A percentile compares a stretch with the other conserved stretches of the same genome.
Evolutionary conservation across 1,284 basidiomycete genomes (phyloP).

Genomic region (Ceratobasidium papillatum): DNA sequence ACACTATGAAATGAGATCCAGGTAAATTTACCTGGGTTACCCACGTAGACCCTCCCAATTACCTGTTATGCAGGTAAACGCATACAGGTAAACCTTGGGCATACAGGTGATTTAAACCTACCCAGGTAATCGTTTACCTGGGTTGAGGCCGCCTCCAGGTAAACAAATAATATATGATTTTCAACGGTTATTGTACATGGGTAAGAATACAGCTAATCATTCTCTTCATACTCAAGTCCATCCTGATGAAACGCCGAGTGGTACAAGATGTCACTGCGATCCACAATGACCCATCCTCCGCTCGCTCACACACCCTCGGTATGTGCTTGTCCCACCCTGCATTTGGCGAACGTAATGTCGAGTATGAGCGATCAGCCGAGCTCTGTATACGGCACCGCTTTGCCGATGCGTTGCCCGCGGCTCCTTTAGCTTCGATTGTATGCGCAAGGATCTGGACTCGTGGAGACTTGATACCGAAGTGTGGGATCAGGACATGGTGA

Average conservation of each 20-base stretch:
- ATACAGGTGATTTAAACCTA: too few species aligned
- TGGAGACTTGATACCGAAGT: background rate
- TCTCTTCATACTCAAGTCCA: background rate
- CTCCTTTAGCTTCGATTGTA: background rate
- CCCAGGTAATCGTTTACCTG: too few species aligned
- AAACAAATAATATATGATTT: too few species aligned
- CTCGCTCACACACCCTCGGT: background rate
- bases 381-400: background rate
- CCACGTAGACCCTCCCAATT: too few species aligned
- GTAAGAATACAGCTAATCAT: too few species aligned
- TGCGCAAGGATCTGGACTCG: background rate
- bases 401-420: background rate
- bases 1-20: too few species aligned
- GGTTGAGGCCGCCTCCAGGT: background rate
- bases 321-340: background rate
- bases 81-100: too few species aligned
- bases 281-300: constrained; percentile 2
- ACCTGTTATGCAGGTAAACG: too few species aligned
- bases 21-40: too few species aligned
- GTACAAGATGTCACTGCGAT: background rate
- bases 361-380: constrained; percentile 1
- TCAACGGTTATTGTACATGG: too few species aligned
- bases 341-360: background rate
- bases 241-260: background rate
- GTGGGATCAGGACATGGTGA: background rate